These are phyloP conservation scores for Collybiopsis confluens DNA, from an alignment of 768 basidiomycete species.

Conservation along the genomic window DNA sequence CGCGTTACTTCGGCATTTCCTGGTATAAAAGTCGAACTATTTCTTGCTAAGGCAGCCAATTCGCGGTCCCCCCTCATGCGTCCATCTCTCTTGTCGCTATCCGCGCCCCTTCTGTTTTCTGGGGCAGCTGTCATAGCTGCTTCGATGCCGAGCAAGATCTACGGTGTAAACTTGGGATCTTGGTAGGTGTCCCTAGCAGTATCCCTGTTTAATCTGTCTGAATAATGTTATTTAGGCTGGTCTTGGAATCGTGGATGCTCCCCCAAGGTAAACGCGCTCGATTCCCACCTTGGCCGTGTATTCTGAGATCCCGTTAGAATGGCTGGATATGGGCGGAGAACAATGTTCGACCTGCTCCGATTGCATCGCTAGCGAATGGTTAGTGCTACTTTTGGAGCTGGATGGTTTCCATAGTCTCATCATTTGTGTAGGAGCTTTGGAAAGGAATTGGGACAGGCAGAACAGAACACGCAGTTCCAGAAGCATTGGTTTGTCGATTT, in stretches of 20 bases:
- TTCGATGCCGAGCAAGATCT: slow-evolving; percentile 40
- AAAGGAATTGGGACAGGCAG: slow-evolving; percentile 29
- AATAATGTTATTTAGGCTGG: slow-evolving; percentile 53
- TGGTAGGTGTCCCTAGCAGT: slow-evolving; percentile 35
- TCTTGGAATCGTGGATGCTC: slow-evolving; percentile 82
- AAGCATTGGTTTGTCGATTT: slow-evolving; percentile 58
- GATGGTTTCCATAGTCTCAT: neutral
- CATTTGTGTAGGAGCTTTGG: slow-evolving; percentile 48
- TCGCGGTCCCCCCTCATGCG: neutral
- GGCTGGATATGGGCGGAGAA: slow-evolving; percentile 72
- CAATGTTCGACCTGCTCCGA: slow-evolving; percentile 50
- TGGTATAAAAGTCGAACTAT: neutral
- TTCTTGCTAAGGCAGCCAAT: no score
- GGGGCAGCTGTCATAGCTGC: neutral
- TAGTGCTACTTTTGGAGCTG: slow-evolving; percentile 11
- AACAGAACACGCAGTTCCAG: slow-evolving; percentile 46
- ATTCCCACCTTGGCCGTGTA: neutral
- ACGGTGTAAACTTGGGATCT: slow-evolving; percentile 70
- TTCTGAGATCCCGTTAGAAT: slow-evolving; percentile 37
- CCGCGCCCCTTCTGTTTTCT: neutral
- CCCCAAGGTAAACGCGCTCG: slow-evolving; percentile 42
- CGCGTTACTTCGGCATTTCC: neutral
- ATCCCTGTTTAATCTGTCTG: no score
- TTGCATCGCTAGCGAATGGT: slow-evolving; percentile 73
- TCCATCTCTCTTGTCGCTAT: neutral